Evolutionary conservation across 768 basidiomycete species (phyloP).

Genomic region (Lactarius tabidus): DNA sequence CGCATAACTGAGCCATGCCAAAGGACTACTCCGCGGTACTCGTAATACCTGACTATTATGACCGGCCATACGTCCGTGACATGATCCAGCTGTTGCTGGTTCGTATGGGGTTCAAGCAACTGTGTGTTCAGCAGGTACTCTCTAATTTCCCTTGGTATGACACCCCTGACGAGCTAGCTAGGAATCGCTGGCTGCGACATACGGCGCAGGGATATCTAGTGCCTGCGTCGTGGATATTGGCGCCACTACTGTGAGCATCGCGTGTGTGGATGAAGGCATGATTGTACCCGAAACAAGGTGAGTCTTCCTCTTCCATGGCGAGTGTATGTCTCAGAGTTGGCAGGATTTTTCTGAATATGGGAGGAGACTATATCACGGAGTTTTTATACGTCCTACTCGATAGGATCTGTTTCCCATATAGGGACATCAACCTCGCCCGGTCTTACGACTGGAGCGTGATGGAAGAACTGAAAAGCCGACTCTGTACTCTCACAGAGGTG

Average conservation of each 20-base stretch:
- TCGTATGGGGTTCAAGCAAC: conserved; percentile 87
- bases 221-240: conserved; percentile 98
- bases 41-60: conserved; percentile 89
- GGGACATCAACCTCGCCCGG: conserved; percentile 69
- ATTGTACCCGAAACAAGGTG: conserved; percentile 86
- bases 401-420: conserved; percentile 84
- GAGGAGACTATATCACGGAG: conserved; percentile 93
- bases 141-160: neutral
- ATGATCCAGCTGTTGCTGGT: conserved; percentile 68
- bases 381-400: conserved; percentile 77
- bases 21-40: conserved; percentile 87
- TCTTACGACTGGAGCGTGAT: conserved; percentile 88
- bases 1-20: conserved; percentile 7
- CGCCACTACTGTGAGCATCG: conserved; percentile 74
- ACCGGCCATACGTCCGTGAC: conserved; percentile 77
- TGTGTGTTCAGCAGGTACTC: conserved; percentile 86
- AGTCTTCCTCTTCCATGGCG: conserved; percentile 12
- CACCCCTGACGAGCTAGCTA: conserved; percentile 32
- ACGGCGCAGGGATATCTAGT: conserved; percentile 90
- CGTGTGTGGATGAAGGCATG: conserved; percentile 93
- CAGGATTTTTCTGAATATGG: conserved; percentile 80
- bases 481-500: conserved; percentile 89
- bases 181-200: conserved; percentile 92
- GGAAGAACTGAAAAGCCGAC: conserved; percentile 82
- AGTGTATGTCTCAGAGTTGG: neutral